Evolutionary conservation across 2,329 filamentous ascomycete genomes (phyloP).

Genomic region (Ophiostoma montium): DNA sequence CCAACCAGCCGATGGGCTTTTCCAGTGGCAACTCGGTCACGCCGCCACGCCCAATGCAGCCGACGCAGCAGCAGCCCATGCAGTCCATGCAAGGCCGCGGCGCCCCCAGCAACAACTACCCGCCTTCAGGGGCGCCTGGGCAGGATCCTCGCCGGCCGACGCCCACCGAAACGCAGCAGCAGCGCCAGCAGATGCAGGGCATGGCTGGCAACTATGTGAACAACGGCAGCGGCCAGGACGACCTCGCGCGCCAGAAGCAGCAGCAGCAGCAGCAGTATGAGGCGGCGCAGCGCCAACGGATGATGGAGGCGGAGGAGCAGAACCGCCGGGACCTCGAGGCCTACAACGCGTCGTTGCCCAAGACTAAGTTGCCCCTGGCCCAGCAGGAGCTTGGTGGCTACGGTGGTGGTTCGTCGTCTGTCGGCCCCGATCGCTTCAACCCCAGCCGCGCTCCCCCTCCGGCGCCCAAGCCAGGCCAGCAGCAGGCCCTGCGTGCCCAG

Average conservation of each 20-base stretch:
- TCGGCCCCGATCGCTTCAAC: slow-evolving; percentile 60
- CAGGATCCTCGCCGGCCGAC: slow-evolving; percentile 27
- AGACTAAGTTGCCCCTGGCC: slow-evolving; percentile 64
- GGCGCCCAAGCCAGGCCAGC: slow-evolving; percentile 47
- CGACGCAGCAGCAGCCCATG: slow-evolving; percentile 35
- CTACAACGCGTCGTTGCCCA: slow-evolving; percentile 80
- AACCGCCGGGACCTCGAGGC: slow-evolving; percentile 65
- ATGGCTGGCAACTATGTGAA: slow-evolving; percentile 40
- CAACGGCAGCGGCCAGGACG: slow-evolving; percentile 35
- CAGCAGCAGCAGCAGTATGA: slow-evolving; percentile 37
- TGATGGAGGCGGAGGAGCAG: slow-evolving; percentile 48
- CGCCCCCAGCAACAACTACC: slow-evolving; percentile 25
- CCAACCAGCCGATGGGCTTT: slow-evolving; percentile 51
- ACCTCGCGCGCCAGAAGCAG: slow-evolving; percentile 45
- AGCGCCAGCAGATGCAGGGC: slow-evolving; percentile 44
- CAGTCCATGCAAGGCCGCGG: slow-evolving; percentile 31
- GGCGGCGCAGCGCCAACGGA: slow-evolving; percentile 37
- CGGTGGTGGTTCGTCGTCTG: slow-evolving; percentile 30
- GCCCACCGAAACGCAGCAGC: slow-evolving; percentile 33
- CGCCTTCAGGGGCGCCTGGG: slow-evolving; percentile 13
- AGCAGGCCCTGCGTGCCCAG: slow-evolving; percentile 54
- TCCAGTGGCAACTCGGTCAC: slow-evolving; percentile 42
- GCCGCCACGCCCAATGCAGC: slow-evolving; percentile 53
- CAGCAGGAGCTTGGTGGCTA: slow-evolving; percentile 81
- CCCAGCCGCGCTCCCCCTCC: slow-evolving; percentile 74